phyloP scores from a whole-genome alignment of 2,329 filamentous ascomycete species.

The Nannizziopsis arthrosporioides region DNA sequence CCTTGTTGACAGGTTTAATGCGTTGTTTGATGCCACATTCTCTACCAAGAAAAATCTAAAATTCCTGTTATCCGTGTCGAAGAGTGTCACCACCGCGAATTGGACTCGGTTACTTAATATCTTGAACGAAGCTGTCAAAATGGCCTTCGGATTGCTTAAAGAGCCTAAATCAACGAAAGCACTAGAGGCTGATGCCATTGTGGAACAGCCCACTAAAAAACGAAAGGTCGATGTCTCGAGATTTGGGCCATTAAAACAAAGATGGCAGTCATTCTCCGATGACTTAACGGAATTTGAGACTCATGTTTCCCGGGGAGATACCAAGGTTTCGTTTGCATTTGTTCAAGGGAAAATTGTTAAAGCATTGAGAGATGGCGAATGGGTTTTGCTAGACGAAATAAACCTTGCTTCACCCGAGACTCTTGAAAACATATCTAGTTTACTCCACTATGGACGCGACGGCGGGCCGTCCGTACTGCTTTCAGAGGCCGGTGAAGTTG shows the following conservation, averaged over 20 bases:
- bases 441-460: conserved; percentile 61
- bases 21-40: conserved; percentile 78
- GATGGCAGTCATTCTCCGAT: conserved; percentile 70
- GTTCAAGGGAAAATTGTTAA: conserved; percentile 93
- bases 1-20: conserved; percentile 85
- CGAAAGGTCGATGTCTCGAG: conserved; percentile 47
- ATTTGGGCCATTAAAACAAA: conserved; percentile 46
- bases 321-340: conserved; percentile 85
- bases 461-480: conserved; percentile 71
- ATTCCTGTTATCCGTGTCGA: conserved; percentile 70
- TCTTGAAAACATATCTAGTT: conserved; percentile 80
- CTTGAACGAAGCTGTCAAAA: conserved; percentile 79
- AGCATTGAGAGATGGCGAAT: conserved; percentile 90
- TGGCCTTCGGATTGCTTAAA: conserved; percentile 62
- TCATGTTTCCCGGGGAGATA: conserved; percentile 58
- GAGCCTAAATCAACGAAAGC: conserved; percentile 41
- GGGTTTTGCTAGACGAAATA: conserved; percentile 94
- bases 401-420: conserved; percentile 93
- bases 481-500: conserved; percentile 85
- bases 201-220: conserved; percentile 61
- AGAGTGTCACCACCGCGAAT: conserved; percentile 66
- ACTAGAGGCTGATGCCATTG: conserved; percentile 27
- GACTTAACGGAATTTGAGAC: conserved; percentile 68
- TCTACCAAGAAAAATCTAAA: conserved; percentile 76
- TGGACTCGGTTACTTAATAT: conserved; percentile 79